These are phyloP conservation scores for Fusarium circinatum DNA, from an alignment of 2,329 filamentous ascomycete species.

Conservation along the genomic window DNA sequence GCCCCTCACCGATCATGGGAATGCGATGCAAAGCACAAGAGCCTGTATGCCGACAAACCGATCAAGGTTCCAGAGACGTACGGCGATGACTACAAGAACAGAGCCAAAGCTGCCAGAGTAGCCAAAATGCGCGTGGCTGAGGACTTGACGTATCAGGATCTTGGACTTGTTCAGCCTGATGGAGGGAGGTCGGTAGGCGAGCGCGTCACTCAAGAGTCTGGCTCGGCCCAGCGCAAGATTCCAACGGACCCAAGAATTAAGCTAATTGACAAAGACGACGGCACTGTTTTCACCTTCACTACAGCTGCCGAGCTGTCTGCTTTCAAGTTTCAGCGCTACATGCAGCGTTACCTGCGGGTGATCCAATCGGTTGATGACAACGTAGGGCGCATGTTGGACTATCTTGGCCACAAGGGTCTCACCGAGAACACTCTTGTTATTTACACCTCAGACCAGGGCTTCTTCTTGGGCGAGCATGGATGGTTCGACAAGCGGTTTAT, in stretches of 20 bases:
- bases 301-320: conserved; percentile 55
- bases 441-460: conserved; percentile 66
- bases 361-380: conserved; percentile 65
- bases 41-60: conserved; percentile 56
- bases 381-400: conserved; percentile 59
- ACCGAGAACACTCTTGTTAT: conserved; percentile 60
- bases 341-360: conserved; percentile 64
- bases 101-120: conserved; percentile 58
- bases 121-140: conserved; percentile 64
- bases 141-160: conserved; percentile 62
- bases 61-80: conserved; percentile 62
- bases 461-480: conserved; percentile 66
- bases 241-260: neutral
- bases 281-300: conserved; percentile 56
- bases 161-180: conserved; percentile 62
- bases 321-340: conserved; percentile 67
- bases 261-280: neutral
- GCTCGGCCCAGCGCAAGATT: conserved; percentile 34
- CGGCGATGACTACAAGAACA: conserved; percentile 64
- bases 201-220: neutral
- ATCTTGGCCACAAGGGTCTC: conserved; percentile 53
- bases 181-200: conserved; percentile 40
- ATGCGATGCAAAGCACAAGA: conserved; percentile 58
- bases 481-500: conserved; percentile 70
- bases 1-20: conserved; percentile 65